Evolutionary conservation across 2,329 filamentous ascomycete species (phyloP).

Genomic region (Calonectria leucothoes): DNA sequence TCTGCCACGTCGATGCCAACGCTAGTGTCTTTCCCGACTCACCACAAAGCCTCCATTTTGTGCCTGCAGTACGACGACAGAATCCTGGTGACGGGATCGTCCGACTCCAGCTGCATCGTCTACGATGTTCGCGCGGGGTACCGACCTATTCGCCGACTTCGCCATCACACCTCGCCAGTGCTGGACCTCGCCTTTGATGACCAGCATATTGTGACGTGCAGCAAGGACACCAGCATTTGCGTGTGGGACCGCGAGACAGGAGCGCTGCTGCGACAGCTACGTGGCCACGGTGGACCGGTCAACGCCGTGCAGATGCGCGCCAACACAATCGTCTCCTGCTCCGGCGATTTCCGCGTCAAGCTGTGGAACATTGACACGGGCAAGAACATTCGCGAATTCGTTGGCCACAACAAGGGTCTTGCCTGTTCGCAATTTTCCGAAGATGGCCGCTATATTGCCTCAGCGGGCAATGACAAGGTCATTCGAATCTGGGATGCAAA

Average conservation of each 20-base stretch:
- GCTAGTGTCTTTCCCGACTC: conserved; percentile 68
- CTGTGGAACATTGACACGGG: conserved; percentile 95
- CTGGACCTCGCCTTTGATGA: conserved; percentile 94
- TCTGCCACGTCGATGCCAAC: conserved; percentile 62
- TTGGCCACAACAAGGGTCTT: conserved; percentile 89
- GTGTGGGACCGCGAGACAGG: conserved; percentile 92
- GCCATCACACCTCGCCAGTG: conserved; percentile 86
- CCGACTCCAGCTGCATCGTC: conserved; percentile 90
- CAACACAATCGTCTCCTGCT: conserved; percentile 92
- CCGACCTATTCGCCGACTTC: conserved; percentile 81
- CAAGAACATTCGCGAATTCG: conserved; percentile 89
- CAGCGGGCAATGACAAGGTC: conserved; percentile 93
- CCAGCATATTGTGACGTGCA: conserved; percentile 94
- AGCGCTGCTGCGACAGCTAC: conserved; percentile 79
- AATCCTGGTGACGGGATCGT: conserved; percentile 95
- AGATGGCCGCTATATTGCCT: conserved; percentile 92
- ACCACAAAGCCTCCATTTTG: conserved; percentile 92
- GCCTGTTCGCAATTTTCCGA: conserved; percentile 97
- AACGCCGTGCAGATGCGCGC: conserved; percentile 96
- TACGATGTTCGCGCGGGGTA: conserved; percentile 87
- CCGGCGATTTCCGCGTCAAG: conserved; percentile 92
- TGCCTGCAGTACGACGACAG: conserved; percentile 94
- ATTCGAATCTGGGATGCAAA: conserved; percentile 97
- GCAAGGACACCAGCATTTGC: conserved; percentile 93
- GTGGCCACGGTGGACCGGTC: conserved; percentile 90